These are phyloP conservation scores for Yamadazyma dendronema DNA, from an alignment of 1,139 yeast species.

Conservation along the genomic window DNA sequence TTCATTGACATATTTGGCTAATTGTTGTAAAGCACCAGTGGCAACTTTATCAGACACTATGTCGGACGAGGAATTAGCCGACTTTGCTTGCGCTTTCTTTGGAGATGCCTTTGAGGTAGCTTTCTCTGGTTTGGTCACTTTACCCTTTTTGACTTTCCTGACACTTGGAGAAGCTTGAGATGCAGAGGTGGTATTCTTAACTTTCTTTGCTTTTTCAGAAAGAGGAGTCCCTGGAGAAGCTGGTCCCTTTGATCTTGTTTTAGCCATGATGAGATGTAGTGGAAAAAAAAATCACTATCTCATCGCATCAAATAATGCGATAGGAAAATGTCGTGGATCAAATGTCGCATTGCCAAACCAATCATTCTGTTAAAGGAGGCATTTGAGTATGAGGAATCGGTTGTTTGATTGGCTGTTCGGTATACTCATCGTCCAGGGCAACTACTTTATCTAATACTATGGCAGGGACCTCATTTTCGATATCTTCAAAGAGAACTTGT, in stretches of 20 bases:
- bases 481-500: slow-evolving; percentile 38
- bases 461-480: slow-evolving; percentile 37
- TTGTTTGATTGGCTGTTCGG: background rate
- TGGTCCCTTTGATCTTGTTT: slow-evolving; percentile 30
- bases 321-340: background rate
- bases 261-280: slow-evolving; percentile 28
- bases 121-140: slow-evolving; percentile 11
- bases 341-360: background rate
- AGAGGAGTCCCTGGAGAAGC: slow-evolving; percentile 22
- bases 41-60: slow-evolving; percentile 22
- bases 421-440: background rate
- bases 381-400: background rate
- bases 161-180: slow-evolving; percentile 22
- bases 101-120: slow-evolving; percentile 3
- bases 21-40: slow-evolving; percentile 51
- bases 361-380: too few relatives aligned
- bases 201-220: slow-evolving; percentile 17
- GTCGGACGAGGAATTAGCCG: slow-evolving; percentile 4
- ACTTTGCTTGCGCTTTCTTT: slow-evolving; percentile 3
- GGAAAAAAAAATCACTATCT: slow-evolving; percentile 14
- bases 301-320: slow-evolving; percentile 11
- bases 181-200: slow-evolving; percentile 14
- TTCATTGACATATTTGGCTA: slow-evolving; percentile 40
- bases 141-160: slow-evolving; percentile 15
- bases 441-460: slow-evolving; percentile 30